These are phyloP conservation scores for Cenchrus fungigraminus DNA, from an alignment of 176 grass and related monocot species.

Conservation along the genomic window DNA sequence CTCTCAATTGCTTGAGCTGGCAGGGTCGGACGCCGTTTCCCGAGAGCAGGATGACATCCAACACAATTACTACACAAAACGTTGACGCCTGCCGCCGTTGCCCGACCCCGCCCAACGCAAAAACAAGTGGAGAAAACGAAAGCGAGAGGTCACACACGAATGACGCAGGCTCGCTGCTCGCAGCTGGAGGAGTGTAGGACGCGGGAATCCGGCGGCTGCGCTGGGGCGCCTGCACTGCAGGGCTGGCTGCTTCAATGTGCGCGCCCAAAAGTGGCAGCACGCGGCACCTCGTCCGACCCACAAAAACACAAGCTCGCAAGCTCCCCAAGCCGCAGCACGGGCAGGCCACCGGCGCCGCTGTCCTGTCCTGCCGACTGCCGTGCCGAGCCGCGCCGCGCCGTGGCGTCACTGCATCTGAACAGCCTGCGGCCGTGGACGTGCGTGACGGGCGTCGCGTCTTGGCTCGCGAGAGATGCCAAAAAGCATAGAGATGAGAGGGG, in stretches of 20 bases:
- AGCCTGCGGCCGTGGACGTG: slow-evolving; percentile 14
- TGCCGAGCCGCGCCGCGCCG: neutral
- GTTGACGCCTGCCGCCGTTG: neutral
- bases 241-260: slow-evolving; percentile 12
- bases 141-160: neutral
- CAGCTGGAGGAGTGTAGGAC: neutral
- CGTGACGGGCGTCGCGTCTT: slow-evolving; percentile 12
- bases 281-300: slow-evolving; percentile 44
- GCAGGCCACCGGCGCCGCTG: neutral
- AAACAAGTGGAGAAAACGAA: neutral
- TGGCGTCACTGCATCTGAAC: slow-evolving; percentile 27
- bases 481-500: neutral
- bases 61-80: neutral
- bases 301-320: neutral
- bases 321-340: neutral
- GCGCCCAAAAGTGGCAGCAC: slow-evolving; percentile 52
- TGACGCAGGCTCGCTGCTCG: neutral
- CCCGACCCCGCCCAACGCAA: neutral
- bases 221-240: too few species aligned
- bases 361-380: neutral
- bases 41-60: neutral
- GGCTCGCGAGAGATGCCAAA: slow-evolving; percentile 44
- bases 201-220: slow-evolving; percentile 20
- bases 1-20: neutral
- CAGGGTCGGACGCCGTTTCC: neutral